Evolutionary conservation across 208 protist species (phyloP), one percentile per base, ranked within the genome.

Genomic region (Trypanosoma brucei): DNA sequence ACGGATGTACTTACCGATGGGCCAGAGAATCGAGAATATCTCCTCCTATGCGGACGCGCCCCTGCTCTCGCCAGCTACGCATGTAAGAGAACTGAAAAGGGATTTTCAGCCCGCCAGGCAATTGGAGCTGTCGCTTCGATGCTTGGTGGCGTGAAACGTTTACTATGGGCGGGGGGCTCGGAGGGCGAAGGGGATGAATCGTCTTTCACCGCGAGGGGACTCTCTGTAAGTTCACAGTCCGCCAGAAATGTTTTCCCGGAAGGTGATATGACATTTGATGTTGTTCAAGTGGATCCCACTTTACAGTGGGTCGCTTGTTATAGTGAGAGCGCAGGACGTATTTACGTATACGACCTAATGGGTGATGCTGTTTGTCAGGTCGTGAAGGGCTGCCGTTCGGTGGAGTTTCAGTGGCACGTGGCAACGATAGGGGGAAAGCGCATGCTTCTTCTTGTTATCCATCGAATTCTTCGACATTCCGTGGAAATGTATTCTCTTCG

Each of bases 401-500:
- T 83, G 38, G 74, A 86, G 56, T 91, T 84, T 65, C 75, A 79
- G 46, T 94, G 84, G 83, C 78, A 76, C 70, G 62, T 83, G 55
- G 45, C 66, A 3, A 65, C 68, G 0, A 40, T 75, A 33, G 46
- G 42, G 5, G 80, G 75, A 49, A 66, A 75, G 53, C 69, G 62
- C 31, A 68, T 75, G 60, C 64, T 86, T 50, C 58, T 88, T 40
- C 67, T 95, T 8, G 70, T 89, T 37, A 77, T 95, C 35, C 75
- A 91, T 60, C 65, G 84, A 46, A 72, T 86, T n/a, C 79, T 91
- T 65, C 83, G 88, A 33, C 62, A 75, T 46, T 70, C 75, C 0
- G 72, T 92, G 1, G 83, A 92, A 76, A 60, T 95, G 48, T 81
- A 92, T 68, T 72, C 81, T 6, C n/a, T 86, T 35, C 83, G 84